Conservation (phyloP, 768 basidiomycete species). For the Tephrocybe sp. region DNA sequence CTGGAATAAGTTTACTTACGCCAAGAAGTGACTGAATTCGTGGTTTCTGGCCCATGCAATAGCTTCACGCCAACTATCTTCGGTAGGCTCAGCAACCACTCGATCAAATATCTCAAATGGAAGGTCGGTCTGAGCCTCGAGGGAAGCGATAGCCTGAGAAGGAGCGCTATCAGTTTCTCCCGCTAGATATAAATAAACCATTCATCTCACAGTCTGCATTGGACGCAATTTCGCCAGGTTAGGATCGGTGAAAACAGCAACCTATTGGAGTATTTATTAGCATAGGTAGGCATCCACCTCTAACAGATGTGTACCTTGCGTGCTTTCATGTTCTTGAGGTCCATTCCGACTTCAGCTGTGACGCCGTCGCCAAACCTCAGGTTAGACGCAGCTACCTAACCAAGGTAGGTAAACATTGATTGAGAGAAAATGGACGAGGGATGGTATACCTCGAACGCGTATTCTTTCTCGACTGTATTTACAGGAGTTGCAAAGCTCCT, state of each 20-base stretch:
- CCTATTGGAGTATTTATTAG: conserved; percentile 40
- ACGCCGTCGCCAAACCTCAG: conserved; percentile 89
- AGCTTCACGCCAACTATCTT: conserved; percentile 83
- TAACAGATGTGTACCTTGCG: conserved; percentile 52
- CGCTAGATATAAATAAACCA: background rate
- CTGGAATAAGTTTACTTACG: conserved; percentile 44
- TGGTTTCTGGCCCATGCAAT: conserved; percentile 85
- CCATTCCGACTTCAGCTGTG: conserved; percentile 89
- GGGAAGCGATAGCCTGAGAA: conserved; percentile 65
- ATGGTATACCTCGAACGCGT: conserved; percentile 77
- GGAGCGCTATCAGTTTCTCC: background rate
- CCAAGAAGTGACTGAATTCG: conserved; percentile 91
- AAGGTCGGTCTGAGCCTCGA: conserved; percentile 76
- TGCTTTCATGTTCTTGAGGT: conserved; percentile 90
- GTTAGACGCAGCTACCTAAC: conserved; percentile 81
- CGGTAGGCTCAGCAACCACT: conserved; percentile 89
- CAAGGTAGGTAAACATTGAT: background rate
- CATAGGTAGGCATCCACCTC: background rate
- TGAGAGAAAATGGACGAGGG: background rate
- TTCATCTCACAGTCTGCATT: conserved; percentile 67
- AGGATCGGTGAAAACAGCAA: conserved; percentile 92
- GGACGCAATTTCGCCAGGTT: conserved; percentile 79
- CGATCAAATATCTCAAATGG: conserved; percentile 80
- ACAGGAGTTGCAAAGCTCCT: conserved; percentile 79
- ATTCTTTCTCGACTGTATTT: conserved; percentile 72